A percentile compares a stretch with the other conserved stretches of the same genome.
phyloP scores from a whole-genome alignment of 768 basidiomycete genomes.

The Rhodotorula kratochvilovae region DNA sequence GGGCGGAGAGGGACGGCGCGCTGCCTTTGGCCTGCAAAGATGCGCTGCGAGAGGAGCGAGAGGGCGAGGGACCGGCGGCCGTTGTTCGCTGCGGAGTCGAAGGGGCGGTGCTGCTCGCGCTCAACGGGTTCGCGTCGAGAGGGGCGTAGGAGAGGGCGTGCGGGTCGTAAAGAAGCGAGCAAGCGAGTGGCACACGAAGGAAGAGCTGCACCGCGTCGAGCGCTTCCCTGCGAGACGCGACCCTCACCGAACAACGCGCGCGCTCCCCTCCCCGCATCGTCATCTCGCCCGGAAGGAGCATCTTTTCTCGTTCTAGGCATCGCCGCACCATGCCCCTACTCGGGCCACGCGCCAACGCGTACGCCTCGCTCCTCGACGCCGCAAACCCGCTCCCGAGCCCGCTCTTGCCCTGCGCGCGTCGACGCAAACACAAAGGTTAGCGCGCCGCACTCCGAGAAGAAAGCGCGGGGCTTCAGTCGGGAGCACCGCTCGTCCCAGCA shows the following conservation, averaged over 20 bases:
- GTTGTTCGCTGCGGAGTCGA: neutral
- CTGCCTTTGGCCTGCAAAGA: neutral
- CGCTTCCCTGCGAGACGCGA: too few relatives aligned
- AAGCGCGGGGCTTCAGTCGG: too few relatives aligned
- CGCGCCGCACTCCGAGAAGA: too few relatives aligned
- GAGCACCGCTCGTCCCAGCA: too few relatives aligned
- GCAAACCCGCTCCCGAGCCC: slow-evolving; percentile 21
- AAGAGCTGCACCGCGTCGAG: too few relatives aligned
- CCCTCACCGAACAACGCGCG: too few relatives aligned
- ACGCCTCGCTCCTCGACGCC: slow-evolving; percentile 2
- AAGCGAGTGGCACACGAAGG: too few relatives aligned
- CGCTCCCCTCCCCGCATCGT: neutral
- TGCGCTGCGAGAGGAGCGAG: neutral
- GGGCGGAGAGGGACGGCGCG: neutral
- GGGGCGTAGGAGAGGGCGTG: too few relatives aligned
- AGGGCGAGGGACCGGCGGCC: too few relatives aligned
- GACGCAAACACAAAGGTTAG: neutral
- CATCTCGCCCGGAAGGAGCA: too few relatives aligned
- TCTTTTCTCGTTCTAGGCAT: neutral
- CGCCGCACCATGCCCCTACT: neutral
- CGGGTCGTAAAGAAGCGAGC: too few relatives aligned
- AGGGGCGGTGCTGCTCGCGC: neutral
- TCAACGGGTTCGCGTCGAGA: too few relatives aligned
- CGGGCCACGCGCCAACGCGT: slow-evolving; percentile 10
- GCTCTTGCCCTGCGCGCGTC: slow-evolving; percentile 10